Percentiles rank a stretch among this genome's conserved stretches.
Conservation (phyloP, 805 yeast genomes). For the Sungouiozyma ichnusensis region DNA sequence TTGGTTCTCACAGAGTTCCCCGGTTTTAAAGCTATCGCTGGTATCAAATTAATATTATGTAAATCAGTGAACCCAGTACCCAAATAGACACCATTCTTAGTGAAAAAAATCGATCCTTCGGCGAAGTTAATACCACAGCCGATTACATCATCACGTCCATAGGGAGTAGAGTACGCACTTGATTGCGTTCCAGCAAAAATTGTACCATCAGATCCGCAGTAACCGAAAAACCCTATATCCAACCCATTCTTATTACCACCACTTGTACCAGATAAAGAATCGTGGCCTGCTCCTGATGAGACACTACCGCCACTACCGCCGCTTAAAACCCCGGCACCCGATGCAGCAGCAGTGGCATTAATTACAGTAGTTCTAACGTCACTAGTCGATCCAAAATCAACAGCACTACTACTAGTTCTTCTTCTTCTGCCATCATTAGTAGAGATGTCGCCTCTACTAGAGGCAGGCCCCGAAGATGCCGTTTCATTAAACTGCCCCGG, state of each 20-base stretch:
- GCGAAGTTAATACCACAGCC: conserved; percentile 79
- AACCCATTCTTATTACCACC: conserved; percentile 4
- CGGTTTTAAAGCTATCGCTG: conserved; percentile 34
- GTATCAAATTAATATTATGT: conserved; percentile 34
- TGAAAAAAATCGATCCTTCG: conserved; percentile 54
- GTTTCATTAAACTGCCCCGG: background rate
- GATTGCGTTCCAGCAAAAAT: conserved; percentile 17
- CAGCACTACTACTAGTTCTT: background rate
- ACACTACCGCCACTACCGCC: background rate
- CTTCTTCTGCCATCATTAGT: background rate
- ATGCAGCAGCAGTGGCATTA: background rate
- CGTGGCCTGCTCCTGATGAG: background rate
- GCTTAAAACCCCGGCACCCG: background rate
- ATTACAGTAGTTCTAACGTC: background rate
- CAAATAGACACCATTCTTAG: conserved; percentile 66
- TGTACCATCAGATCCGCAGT: conserved; percentile 24
- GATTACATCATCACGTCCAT: conserved; percentile 51
- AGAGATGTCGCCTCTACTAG: background rate
- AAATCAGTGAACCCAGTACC: conserved; percentile 46
- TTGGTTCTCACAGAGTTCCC: conserved; percentile 29
- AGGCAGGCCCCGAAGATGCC: background rate
- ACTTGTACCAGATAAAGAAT: background rate
- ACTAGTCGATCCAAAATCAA: background rate
- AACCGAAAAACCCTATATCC: conserved; percentile 21
- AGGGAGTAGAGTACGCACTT: conserved; percentile 23